Base-by-base conservation (phyloP, 1,284 basidiomycete species). In the Rhizopogon parksii region DNA sequence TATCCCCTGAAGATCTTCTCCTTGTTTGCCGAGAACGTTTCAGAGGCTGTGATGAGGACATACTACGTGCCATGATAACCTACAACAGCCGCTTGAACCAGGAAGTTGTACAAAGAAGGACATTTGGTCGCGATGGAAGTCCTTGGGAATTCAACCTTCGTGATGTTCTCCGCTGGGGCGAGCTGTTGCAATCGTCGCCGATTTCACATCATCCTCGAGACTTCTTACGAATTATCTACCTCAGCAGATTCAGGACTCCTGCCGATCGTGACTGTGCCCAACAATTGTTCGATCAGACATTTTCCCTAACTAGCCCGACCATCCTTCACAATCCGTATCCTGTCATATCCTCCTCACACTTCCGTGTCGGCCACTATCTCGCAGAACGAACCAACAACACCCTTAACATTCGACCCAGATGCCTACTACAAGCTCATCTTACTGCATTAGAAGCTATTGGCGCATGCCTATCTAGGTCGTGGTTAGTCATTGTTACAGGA, bases 131-230 rank as follows among this genome's bases (percentile, higher is more conserved):
- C 40, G 83, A 89, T 55, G 96, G 96, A 7, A 79, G 83, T 47
- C 96, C 96, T 1, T 99, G 96, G 96, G 96, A 99, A 65, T 98
- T 99, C 75, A 99, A 99, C 65, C 75, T 99, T 48, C 88, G 96
- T 36, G 96, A 99, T 68, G 78, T 98, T 37, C 82, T 95, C 55
- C 83, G 96, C 46, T 99, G 96, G 95, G 87, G 83, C 0, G 70
- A 81, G 19, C 81, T 94, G 51, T 62, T 81, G 12, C 67, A 68
- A 40, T 56, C 67, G 4, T 60, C 60, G 4, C 56, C 60, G n/a
- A 69, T 65, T 17, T 68, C 73, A 15, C 77, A 83, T 46, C 82
- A 83, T 42, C 64, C 64, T 15, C 61, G 60, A 34, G 63, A 69
- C 42, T 48, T 69, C 59, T 72, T 95, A 9, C 76, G 79, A 12